Evolutionary conservation across 805 yeast species (phyloP), one percentile per base, ranked within the genome.

Genomic region (Pichia occidentalis): DNA sequence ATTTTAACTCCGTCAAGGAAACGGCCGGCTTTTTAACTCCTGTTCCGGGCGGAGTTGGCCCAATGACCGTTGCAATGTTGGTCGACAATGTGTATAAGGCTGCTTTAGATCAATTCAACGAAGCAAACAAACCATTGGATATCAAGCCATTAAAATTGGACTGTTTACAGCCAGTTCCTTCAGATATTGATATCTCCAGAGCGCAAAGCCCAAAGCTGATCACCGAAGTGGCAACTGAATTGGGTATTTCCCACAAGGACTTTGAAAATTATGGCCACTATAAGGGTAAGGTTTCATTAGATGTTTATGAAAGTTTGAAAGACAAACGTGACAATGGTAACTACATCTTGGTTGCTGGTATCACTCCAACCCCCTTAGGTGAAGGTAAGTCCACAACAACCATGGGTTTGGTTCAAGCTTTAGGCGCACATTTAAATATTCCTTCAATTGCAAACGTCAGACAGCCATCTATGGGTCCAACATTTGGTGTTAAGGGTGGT

Each of bases 31-130:
- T 70, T 50, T 67, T 83, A 46, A 84, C 94, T n/a, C 94, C 94
- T 8, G 94, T 84, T 42, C 94, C 94, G 36, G 94, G 94, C 57
- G 94, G 94, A 48, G 94, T 84, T 47, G 94, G 94, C 36, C 94
- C 94, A 55, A 84, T 84, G 94, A 84, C 94, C 11, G 90, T 84
- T 32, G 92, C 92, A 20, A 79, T 80, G 76, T 65, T 84, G 40
- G 73, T 81, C 58, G 77, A 76, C 47, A 84, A 84, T 57, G 87
- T 83, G 21, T 64, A 77, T 26, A 61, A 67, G 39, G 81, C 88
- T 36, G 88, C 92, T 27, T 70, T 77, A 56, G 66, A 68, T 44
- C 60, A 57, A 36, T 35, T 49, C 5, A 42, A 33, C 10, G 36
- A 41, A 22, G 49, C 45, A 11, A 40, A 53, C 24, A 46, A 43